Base-by-base conservation (phyloP, 2,329 filamentous ascomycete species). In the Neonectria hederae region DNA sequence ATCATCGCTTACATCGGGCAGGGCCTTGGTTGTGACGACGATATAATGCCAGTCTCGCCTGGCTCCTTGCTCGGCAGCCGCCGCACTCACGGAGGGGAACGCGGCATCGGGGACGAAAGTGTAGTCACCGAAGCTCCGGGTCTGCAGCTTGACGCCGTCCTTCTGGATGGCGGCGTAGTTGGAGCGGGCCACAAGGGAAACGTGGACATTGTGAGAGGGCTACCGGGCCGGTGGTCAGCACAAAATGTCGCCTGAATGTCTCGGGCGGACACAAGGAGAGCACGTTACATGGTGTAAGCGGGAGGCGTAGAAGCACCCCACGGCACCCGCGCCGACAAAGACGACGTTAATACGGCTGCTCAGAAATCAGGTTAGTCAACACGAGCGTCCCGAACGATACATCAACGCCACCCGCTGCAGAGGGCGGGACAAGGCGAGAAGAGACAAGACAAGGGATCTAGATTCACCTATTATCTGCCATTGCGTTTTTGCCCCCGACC, bases 291-390 rank as follows among this genome's bases (percentile, higher is more conserved):
- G 82, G 69, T 91, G 88, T 17, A 92, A 83, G 22, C 90, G 83
- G 7, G 89, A 91, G 51, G 88, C 90, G 72, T 92, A 92, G 80
- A 92, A 92, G 59, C 89, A 90, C 59, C 90, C 90, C 45, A 92
- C 89, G 65, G 90, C 90, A 68, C 90, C 90, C 22, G 89, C 90
- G 74, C 90, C 90, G 63, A 92, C 86, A 69, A 92, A 89, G 61
- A 92, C 83, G 60, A 91, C 81, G 67, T 89, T 83, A 26, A 84
- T 79, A 51, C 72, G 72, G 54, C 70, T 72, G 19, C 26, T 52
- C 24, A 21, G 22, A 43, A 7, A 58, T 19, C 14, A 49, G 30
- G 64, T 72, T 59, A 68, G 71, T 45, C 19, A 28, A 30, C 48
- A 57, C 30, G 60, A 54, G 59, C 26, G 53, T 46, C 38, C 40